Base-by-base conservation (phyloP, 208 protist genomes). In the Crithidia mellificae region DNA sequence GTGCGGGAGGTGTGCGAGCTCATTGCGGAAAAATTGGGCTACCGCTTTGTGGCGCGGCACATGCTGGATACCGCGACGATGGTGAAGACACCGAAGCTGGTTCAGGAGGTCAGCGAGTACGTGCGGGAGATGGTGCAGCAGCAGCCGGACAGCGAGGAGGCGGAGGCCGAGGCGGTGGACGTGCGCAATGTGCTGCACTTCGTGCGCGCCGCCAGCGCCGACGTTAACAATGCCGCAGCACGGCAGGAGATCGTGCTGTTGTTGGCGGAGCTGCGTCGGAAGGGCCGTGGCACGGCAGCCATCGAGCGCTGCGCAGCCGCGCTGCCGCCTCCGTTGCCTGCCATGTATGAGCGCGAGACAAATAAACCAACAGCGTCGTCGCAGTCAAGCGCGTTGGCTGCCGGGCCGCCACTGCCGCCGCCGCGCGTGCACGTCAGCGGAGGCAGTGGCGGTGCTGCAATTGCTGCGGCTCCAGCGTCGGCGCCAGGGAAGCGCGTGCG, bases 71-170 rank as follows among this genome's bases (percentile, higher is more conserved):
- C 72, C 6, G 70, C 80, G 27, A 49, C 67, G 20, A 51, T 78
- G 59, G 55, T 82, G 24, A 84, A 92, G 61, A 91, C 85, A 22
- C 83, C 84, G 22, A 87, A 85, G 68, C 74, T 94, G 20, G 29
- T 90, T n/a, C 78, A 87, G 64, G 88, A 92, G 54, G 74, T 76
- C 49, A 92, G 90, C 66, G 91, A 90, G 64, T 88, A 82, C 32
- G 77, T 93, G 41, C 50, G 57, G 24, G 71, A 81, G 59, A 50
- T 44, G 55, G 34, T 78, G 36, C 73, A 59, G 57, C 67, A 54
- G 30, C 52, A 68, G 34, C 22, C 66, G 41, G 73, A 72, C 41
- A 72, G 36, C 41, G 65, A 64, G 53, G 73, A 78, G 44, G 38
- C 53, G 19, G 73, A 44, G 25, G 34, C 34, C 15, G 68, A 77